Evolutionary conservation across 164 flowering plant genomes (phyloP), one percentile per base, ranked within the genome.

Genomic region (Sextonia rubra): DNA sequence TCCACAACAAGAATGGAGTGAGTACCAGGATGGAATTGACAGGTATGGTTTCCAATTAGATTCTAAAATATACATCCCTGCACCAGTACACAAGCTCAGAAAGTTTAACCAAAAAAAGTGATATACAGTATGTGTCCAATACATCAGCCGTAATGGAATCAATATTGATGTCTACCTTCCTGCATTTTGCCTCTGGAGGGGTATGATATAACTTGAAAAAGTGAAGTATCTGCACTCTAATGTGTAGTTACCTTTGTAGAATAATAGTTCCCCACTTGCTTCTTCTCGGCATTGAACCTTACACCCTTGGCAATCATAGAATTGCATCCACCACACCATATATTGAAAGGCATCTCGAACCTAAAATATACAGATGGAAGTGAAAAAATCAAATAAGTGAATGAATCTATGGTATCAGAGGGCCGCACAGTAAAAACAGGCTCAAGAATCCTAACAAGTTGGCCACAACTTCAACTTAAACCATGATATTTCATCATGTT

Each of bases 301-400:
- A 95, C 99, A 81, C 99, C 98, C 81, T 95, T 93, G 61, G 92
- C 98, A 78, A 95, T 93, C 99, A 95, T 95, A 77, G 96, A 87
- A 81, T 90, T 91, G 88, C 99, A 95, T 61, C 98, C 99, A 67
- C 91, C 98, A 79, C 99, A 95, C 99, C 99, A 93, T 60, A 93
- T 81, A 79, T 95, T 86, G 86, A 60, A 95, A 44, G 99, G 99
- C 99, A 95, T 95, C 78, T 95, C 98, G 66, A 95, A 95, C 90
- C 99, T 94, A 80, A 73, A 78, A 49, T 24, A 18, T 7, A 37
- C 2, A 26, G 24, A n/a, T 58, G 17, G 47, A 37, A 60, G 11
- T 44, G 49, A 58, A 71, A 23, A 12, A 71, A 25, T 25, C 18
- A 17, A 66, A 44, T 44, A 6, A 2, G 27, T 20, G n/a, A 26